Base-by-base conservation (phyloP, 2,329 filamentous ascomycete genomes). In the Microascus cirrosus region DNA sequence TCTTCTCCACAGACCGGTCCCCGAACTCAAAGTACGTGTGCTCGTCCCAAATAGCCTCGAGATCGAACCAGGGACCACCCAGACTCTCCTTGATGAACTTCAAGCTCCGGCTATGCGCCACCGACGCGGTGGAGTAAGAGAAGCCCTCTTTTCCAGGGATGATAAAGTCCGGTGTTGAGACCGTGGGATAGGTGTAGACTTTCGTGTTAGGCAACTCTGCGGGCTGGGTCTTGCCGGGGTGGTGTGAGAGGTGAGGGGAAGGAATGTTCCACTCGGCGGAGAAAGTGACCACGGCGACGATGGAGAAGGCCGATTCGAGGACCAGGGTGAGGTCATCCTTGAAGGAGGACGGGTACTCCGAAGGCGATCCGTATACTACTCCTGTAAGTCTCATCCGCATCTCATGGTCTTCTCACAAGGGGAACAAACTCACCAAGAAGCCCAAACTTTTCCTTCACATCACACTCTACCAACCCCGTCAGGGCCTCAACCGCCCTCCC, bases 21-120 rank as follows among this genome's bases (percentile, higher is more conserved):
- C 70, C 81, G 66, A 92, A 92, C 66, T 91, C 86, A 63, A 80
- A 86, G 51, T 78, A 77, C 0, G 85, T 87, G 67, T 93, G 87
- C 68, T 91, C 86, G 8, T 90, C 86, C 88, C 88, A 93, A 54
- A 91, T 84, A 1, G 78, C 77, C 66, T 92, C 89, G 10, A 92
- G 79, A 62, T 91, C 85, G 64, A 91, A 90, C 60, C 77, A 80
- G 0, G 87, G 87, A 0, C 87, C 88, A 0, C 73, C 72, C 2
- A 87, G 70, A 1, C 79, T 71, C 5, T 77, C 77, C 64, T 89
- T 90, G 8, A 91, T 65, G 61, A 89, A 88, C 0, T 75, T 71
- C 2, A 90, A 70, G 57, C 75, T 84, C 1, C 87, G 78, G 0
- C 86, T 87, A 65, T 91, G 87, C 0, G 84, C 77, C 0, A 89